phyloP scores from a whole-genome alignment of 2,329 filamentous ascomycete species.

The Venturia pyrina region DNA sequence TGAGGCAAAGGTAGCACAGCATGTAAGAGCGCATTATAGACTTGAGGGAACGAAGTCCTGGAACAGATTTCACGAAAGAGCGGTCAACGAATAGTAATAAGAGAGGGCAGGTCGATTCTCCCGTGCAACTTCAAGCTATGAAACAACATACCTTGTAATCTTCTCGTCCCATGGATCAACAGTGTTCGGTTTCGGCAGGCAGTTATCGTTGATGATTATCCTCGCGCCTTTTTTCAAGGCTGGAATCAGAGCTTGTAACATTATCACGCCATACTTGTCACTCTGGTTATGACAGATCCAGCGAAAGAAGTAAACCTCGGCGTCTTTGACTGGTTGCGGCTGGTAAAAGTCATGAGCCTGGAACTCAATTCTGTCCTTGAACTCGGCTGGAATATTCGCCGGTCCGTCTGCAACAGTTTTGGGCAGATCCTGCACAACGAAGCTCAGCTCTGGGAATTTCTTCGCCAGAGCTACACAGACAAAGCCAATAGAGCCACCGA shows the following conservation, averaged over 20 bases:
- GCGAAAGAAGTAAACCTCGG: conserved; percentile 25
- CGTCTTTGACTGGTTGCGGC: conserved; percentile 20
- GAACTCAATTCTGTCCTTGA: conserved; percentile 16
- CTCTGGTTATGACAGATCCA: conserved; percentile 27
- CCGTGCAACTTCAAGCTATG: not conserved
- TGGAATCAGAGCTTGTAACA: conserved; percentile 20
- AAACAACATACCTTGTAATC: conserved; percentile 10
- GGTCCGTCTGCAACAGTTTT: conserved; percentile 6
- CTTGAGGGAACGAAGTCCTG: too few species aligned
- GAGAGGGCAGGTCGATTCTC: not conserved
- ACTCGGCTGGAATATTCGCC: conserved; percentile 6
- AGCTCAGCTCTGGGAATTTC: conserved; percentile 9
- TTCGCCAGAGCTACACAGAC: conserved; percentile 12
- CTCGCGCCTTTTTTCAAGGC: conserved; percentile 22
- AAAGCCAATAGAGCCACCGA: conserved; percentile 13
- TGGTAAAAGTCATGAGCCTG: conserved; percentile 25
- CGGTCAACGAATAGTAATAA: not conserved
- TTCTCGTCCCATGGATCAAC: conserved; percentile 11
- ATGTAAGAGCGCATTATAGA: not conserved
- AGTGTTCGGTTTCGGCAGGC: not conserved
- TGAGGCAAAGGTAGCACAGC: not conserved
- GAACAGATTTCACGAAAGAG: not conserved
- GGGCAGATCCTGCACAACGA: conserved; percentile 15
- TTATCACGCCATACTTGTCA: conserved; percentile 22
- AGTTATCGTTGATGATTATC: conserved; percentile 22